Percentiles rank a stretch among this genome's conserved stretches.
Conservation (phyloP, 106 monocot genomes). For the Acorus gramineus region DNA sequence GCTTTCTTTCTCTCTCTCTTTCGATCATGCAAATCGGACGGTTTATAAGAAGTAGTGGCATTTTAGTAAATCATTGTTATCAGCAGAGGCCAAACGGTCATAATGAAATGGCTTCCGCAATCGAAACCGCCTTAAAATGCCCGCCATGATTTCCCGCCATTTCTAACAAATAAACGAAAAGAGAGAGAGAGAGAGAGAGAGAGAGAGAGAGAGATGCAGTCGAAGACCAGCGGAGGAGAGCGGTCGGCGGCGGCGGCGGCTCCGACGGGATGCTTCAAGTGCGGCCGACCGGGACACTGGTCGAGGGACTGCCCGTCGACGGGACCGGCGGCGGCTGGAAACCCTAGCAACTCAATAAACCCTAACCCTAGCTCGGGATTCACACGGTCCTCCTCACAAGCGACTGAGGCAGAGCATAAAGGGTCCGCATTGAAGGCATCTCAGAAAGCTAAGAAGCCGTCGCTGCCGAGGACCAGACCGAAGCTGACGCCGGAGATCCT, state of each 20-base stretch:
- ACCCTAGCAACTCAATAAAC: slow-evolving; percentile 10
- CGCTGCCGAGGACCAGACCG: slow-evolving; percentile 45
- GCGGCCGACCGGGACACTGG: slow-evolving; percentile 93
- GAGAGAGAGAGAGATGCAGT: neutral
- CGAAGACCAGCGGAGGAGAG: slow-evolving; percentile 23
- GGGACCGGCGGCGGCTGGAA: neutral
- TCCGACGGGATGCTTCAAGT: slow-evolving; percentile 89
- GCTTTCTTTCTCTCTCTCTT: too few species aligned
- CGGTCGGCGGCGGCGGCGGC: slow-evolving; percentile 15
- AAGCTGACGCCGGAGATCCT: slow-evolving; percentile 84
- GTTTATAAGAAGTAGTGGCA: too few species aligned
- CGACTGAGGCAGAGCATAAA: neutral
- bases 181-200: slow-evolving; percentile 10
- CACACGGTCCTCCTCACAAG: slow-evolving; percentile 5
- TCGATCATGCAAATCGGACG: too few species aligned
- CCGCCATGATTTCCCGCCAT: too few species aligned
- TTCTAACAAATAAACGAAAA: too few species aligned
- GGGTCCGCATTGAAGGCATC: slow-evolving; percentile 9
- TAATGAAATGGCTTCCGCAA: too few species aligned
- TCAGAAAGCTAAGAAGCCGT: slow-evolving; percentile 32
- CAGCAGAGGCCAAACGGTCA: too few species aligned
- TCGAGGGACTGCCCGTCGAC: slow-evolving; percentile 86
- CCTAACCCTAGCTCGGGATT: slow-evolving; percentile 34
- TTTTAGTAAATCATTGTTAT: too few species aligned
- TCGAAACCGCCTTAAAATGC: too few species aligned